Evolutionary conservation across 352 stramenopile species (phyloP), one percentile per base, ranked within the genome.

Genomic region (Globisporangium parvum): DNA sequence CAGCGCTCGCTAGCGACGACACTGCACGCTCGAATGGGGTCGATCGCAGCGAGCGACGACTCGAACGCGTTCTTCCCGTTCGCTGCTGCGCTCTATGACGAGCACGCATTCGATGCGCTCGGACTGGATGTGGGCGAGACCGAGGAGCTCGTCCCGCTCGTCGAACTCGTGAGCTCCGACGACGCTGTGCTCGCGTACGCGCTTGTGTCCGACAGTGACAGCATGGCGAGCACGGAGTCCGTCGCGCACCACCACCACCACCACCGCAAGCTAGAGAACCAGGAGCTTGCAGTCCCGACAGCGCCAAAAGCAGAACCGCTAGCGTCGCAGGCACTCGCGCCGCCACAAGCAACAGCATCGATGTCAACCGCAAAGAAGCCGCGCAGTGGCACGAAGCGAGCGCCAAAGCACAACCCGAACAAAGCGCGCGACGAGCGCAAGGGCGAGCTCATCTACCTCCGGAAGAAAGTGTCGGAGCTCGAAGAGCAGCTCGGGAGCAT

Each of bases 401-500:
- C 41, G n/a, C 31, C 31, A 37, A 47, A 47, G 20, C 41, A 24
- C 9, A 71, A 63, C 33, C 50, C 57, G 11, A 63, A 63, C 57
- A 63, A 63, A n/a, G 57, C 57, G n/a, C 57, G 57, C 41, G 15
- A 63, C 45, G 57, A 58, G 37, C 57, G 57, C 49, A 57, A 57
- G 33, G 42, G 44, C 17, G 57, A 63, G 21, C 50, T 63, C 33
- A 63, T 63, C 42, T 63, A 50, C 33, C 12, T 62, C 15, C 55
- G 55, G 24, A 48, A 50, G 39, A 56, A 51, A 12, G 56, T 56
- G 8, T 40, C 23, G 21, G 50, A 57, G 44, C 45, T 63, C 46
- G 57, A 63, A 41, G 53, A 33, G 50, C 44, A 51, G 20, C 51
- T 64, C 44, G 14, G 60, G 44, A 67, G 56, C 8, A 50, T 82